Evolutionary conservation across 495 filamentous ascomycete species (phyloP).

Genomic region (Halenospora varia): DNA sequence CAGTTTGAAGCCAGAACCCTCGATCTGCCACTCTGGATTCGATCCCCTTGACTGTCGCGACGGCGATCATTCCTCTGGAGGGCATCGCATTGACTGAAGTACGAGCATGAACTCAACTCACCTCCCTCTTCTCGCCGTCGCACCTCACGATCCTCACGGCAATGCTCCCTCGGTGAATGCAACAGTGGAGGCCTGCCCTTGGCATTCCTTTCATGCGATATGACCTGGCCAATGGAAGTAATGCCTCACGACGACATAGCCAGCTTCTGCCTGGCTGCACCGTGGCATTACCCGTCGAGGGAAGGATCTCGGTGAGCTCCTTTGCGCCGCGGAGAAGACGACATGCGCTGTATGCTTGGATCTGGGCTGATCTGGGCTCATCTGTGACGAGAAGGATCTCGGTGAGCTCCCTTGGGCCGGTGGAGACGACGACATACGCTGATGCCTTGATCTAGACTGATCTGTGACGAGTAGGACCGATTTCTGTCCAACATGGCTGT

Average conservation of each 20-base stretch:
- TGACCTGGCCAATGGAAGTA: constrained; percentile 10
- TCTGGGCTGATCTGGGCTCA: background rate
- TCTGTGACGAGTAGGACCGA: constrained; percentile 16
- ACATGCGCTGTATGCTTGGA: constrained; percentile 3
- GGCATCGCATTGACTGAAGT: constrained; percentile 6
- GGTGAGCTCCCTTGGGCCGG: background rate
- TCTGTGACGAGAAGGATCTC: constrained; percentile 2
- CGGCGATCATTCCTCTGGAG: constrained; percentile 10
- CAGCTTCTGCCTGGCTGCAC: constrained; percentile 4
- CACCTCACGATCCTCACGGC: constrained; percentile 7
- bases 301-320: constrained; percentile 8
- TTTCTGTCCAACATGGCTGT: constrained; percentile 5
- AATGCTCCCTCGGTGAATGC: constrained; percentile 9
- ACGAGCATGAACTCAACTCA: constrained; percentile 9
- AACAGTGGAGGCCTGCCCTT: constrained; percentile 7
- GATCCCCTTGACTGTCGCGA: constrained; percentile 3
- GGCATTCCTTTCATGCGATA: constrained; percentile 9
- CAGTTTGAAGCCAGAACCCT: constrained; percentile 8
- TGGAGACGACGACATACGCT: constrained; percentile 1
- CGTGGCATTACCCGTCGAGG: constrained; percentile 2
- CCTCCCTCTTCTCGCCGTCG: constrained; percentile 10
- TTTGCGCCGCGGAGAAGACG: background rate
- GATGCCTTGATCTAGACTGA: constrained; percentile 15
- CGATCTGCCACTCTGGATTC: constrained; percentile 12
- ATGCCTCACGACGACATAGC: constrained; percentile 8